Evolutionary conservation across 257 asterid species (phyloP), one percentile per base, ranked within the genome.

Genomic region (Jacaranda copaia): DNA sequence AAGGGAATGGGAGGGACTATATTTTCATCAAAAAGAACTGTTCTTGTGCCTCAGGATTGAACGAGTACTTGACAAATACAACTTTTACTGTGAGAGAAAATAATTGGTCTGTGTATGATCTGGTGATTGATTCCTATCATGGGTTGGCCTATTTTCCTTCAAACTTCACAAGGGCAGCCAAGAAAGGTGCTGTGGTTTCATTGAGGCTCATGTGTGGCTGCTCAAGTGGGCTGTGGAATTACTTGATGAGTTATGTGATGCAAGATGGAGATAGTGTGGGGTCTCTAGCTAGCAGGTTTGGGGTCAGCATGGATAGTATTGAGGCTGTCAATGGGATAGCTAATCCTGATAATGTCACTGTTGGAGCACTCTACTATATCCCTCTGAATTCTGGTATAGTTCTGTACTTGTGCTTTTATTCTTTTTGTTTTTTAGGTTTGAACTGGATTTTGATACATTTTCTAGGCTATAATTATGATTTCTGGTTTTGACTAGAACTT

Each of bases 291-390:
- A 95, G 99, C 77, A 88, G 99, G 72, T 95, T 95, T 85, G 99
- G 99, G 55, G 98, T 95, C 75, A 95, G 99, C 74, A 95, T 95
- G 99, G 97, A 87, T 81, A 90, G 89, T 86, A 95, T 93, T 80
- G 99, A 81, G 86, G 67, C 70, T 62, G 88, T 84, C n/a, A 95
- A 95, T 81, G 95, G 92, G 83, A 88, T 95, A 76, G 63, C 83
- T 25, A 83, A 89, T 86, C 97, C 99, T 71, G 96, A 91, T 87
- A 95, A 93, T 91, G 84, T 95, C 25, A 91, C 97, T 57, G 89
- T 84, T 70, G 94, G 99, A 38, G 87, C 82, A 70, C 92, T 95
- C 67, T 95, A 93, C 77, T 91, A 90, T 52, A 87, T 95, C 71
- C 98, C 97, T 0, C 64, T 93, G 80, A 91, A 90, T 88, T 89